Evolutionary conservation across 768 basidiomycete species (phyloP).

Genomic region (Boletus reticuloceps): DNA sequence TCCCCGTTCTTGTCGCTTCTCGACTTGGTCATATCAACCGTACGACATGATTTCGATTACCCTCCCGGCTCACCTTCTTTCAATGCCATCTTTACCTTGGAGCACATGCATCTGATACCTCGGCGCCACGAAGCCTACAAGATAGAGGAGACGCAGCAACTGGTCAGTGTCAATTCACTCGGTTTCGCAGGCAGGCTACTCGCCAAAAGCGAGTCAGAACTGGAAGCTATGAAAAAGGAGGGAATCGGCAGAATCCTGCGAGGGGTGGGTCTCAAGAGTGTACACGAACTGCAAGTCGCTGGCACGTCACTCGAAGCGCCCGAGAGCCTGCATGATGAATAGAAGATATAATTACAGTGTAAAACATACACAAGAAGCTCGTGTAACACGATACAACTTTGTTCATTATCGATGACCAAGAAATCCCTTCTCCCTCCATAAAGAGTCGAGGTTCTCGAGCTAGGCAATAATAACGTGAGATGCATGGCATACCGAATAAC

Average conservation of each 20-base stretch:
- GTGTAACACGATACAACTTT: neutral
- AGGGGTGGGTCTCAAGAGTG: slow-evolving; percentile 62
- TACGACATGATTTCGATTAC: slow-evolving; percentile 64
- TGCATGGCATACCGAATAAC: neutral
- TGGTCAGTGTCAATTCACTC: slow-evolving; percentile 77
- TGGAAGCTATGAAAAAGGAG: slow-evolving; percentile 64
- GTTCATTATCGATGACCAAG: slow-evolving; percentile 21
- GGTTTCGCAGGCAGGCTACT: slow-evolving; percentile 90
- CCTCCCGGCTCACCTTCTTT: slow-evolving; percentile 70
- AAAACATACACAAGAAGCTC: neutral
- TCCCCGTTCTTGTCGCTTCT: slow-evolving; percentile 68
- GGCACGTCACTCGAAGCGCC: slow-evolving; percentile 41
- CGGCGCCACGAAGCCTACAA: slow-evolving; percentile 61
- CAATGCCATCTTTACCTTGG: slow-evolving; percentile 77
- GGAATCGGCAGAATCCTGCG: slow-evolving; percentile 61
- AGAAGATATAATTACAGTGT: neutral
- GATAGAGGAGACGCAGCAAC: slow-evolving; percentile 50
- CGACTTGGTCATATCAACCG: slow-evolving; percentile 72
- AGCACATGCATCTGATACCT: slow-evolving; percentile 86
- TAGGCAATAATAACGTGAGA: slow-evolving; percentile 27
- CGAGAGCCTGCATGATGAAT: slow-evolving; percentile 11
- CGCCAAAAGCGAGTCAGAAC: slow-evolving; percentile 77
- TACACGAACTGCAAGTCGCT: slow-evolving; percentile 63
- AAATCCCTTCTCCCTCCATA: slow-evolving; percentile 50
- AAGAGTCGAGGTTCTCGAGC: slow-evolving; percentile 52